phyloP scores from a whole-genome alignment of 345 rosid genomes.

The Bruguiera parviflora region DNA sequence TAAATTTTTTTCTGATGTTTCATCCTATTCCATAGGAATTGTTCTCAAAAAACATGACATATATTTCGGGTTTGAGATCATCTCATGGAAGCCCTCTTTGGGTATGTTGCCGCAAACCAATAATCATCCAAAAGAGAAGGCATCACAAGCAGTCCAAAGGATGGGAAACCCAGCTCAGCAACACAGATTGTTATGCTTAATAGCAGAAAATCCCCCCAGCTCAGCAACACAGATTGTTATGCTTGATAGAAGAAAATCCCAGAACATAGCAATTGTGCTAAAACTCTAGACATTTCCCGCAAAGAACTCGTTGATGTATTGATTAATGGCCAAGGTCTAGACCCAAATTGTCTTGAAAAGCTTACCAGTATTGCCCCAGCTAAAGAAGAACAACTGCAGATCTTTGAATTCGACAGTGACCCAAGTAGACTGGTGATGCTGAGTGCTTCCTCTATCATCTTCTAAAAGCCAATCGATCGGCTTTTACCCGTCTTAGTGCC shows the following conservation, averaged over 20 bases:
- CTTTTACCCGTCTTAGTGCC: conserved; percentile 57
- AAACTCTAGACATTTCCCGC: conserved; percentile 51
- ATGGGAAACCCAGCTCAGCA: conserved; percentile 25
- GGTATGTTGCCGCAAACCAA: conserved; percentile 56
- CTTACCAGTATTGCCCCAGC: conserved; percentile 65
- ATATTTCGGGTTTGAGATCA: conserved; percentile 62
- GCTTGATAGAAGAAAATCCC: conserved; percentile 73
- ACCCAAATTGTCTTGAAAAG: conserved; percentile 62
- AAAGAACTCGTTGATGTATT: conserved; percentile 55
- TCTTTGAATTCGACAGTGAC: conserved; percentile 59
- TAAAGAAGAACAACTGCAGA: conserved; percentile 55
- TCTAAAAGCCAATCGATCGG: conserved; percentile 58
- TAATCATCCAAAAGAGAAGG: conserved; percentile 31
- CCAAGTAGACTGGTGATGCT: conserved; percentile 48
- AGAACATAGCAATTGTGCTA: conserved; percentile 72
- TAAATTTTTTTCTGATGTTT: too few relatives aligned
- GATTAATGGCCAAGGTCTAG: conserved; percentile 55
- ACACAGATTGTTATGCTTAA: conserved; percentile 57
- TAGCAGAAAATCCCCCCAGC: conserved; percentile 55
- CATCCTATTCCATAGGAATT: too few relatives aligned
- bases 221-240: conserved; percentile 44
- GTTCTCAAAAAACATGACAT: too few relatives aligned
- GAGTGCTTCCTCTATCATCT: conserved; percentile 70
- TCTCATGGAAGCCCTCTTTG: conserved; percentile 92
- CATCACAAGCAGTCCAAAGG: conserved; percentile 19